Evolutionary conservation across 371 early-diverging fungal genomes (phyloP), one percentile per base, ranked within the genome.

Genomic region (Blakeslea trispora): DNA sequence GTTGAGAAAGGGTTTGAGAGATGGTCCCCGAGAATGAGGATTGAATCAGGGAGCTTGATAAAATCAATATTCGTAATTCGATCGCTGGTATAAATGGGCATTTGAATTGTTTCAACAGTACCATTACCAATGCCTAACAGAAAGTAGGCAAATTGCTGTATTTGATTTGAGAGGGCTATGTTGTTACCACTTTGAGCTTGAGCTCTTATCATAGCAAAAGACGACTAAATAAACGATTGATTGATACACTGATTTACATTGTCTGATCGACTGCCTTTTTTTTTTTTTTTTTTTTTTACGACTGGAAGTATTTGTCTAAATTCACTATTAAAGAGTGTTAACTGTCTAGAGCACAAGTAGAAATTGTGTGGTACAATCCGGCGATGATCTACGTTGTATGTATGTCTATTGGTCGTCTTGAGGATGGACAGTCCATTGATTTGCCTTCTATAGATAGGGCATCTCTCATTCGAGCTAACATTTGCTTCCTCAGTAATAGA

Each of bases 321-420:
- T 40, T 61, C 57, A 5, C 55, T 42, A 19, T 48, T 60, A 42
- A 68, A 64, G 14, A 70, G 54, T 5, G 66, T 28, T 3, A 64
- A 9, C 28, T 59, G 68, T 48, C 64, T 69, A 0, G 66, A 52
- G 15, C 21, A 11, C 28, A 72, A 52, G 11, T 55, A 72, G 0
- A 39, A 54, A 37, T 66, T 72, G 22, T 72, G 45, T 0, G 62
- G 69, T 1, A 68, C 63, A 18, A 64, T 45, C 58, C 56, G 64
- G 13, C 55, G 9, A 42, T 72, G 66, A 52, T 68, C 57, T 13
- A 64, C 43, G 40, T 3, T 28, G 5, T 5, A 28, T 28, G 5
- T 28, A 5, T 28, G 28, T 28, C 3, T 7, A 7, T 7, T 28
- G 3, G 7, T 28, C 7, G 28, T 28, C 7, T 7, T 28, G 7